Conservation (phyloP, 2,329 filamentous ascomycete species). For the Claviceps capensis region DNA sequence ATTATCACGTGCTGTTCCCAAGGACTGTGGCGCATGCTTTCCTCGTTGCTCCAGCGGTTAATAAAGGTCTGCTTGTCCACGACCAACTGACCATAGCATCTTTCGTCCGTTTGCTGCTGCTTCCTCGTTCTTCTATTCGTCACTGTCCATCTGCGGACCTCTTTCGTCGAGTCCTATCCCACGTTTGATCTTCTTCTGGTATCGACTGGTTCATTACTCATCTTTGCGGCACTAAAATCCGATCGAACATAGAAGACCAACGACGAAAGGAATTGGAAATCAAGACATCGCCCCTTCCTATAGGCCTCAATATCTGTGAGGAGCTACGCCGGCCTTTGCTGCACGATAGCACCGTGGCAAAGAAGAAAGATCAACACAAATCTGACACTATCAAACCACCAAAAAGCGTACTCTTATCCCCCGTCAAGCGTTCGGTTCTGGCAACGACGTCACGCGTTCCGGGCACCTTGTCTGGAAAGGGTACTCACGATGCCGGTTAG, state of each 20-base stretch:
- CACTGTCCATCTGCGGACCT: neutral
- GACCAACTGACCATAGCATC: neutral
- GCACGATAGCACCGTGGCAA: neutral
- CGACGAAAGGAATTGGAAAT: neutral
- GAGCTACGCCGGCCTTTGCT: conserved; percentile 1
- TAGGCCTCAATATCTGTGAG: conserved; percentile 2
- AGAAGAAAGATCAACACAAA: neutral
- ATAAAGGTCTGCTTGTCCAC: neutral
- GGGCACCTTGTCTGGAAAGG: neutral
- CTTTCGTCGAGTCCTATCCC: neutral
- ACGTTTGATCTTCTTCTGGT: neutral
- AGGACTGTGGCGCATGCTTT: conserved; percentile 2
- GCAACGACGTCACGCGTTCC: neutral
- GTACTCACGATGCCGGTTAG: conserved; percentile 18
- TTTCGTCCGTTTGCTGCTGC: neutral
- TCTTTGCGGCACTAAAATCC: neutral
- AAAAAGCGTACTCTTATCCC: neutral
- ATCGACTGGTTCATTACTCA: neutral
- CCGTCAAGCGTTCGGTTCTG: neutral
- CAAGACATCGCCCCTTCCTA: neutral
- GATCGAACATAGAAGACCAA: neutral
- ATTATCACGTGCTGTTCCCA: neutral
- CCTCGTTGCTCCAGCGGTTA: neutral
- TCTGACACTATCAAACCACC: neutral
- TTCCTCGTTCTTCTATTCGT: neutral